These are phyloP conservation scores for Sclerospora graminicola DNA, from an alignment of 352 stramenopile species.

Conservation along the genomic window DNA sequence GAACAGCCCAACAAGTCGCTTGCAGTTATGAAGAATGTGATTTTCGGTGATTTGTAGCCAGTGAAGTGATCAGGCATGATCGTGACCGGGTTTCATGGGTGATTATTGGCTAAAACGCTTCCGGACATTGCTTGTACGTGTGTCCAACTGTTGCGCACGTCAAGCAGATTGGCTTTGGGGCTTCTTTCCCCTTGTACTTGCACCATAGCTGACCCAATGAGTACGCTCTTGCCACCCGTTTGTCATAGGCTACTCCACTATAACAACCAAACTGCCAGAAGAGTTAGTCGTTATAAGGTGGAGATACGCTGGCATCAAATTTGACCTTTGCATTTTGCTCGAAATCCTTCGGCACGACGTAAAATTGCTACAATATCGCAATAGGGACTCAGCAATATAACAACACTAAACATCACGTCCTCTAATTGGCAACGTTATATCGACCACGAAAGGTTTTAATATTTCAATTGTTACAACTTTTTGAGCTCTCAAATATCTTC, in stretches of 20 bases:
- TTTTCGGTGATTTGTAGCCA: too few relatives aligned
- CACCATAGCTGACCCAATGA: constrained; percentile 32
- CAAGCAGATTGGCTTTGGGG: constrained; percentile 35
- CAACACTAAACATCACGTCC: too few relatives aligned
- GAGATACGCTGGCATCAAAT: neutral
- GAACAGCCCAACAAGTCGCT: too few relatives aligned
- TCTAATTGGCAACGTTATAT: too few relatives aligned
- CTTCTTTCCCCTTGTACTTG: constrained; percentile 15
- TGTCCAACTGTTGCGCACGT: constrained; percentile 41
- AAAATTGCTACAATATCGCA: constrained; percentile 25
- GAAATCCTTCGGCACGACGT: constrained; percentile 31
- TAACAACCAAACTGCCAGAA: constrained; percentile 39
- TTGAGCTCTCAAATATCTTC: too few relatives aligned
- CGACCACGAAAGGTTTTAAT: too few relatives aligned
- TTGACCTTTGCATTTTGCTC: constrained; percentile 36
- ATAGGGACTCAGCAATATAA: neutral
- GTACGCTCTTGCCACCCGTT: constrained; percentile 42
- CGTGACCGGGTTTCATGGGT: too few relatives aligned
- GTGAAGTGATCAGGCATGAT: too few relatives aligned
- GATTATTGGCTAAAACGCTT: constrained; percentile 37
- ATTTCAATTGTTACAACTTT: too few relatives aligned
- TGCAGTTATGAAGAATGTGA: too few relatives aligned
- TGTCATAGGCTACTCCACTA: constrained; percentile 50
- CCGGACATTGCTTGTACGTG: constrained; percentile 36
- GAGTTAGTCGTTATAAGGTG: neutral